Base-by-base conservation (phyloP, 1,139 yeast species). In the Candida gigantensis region DNA sequence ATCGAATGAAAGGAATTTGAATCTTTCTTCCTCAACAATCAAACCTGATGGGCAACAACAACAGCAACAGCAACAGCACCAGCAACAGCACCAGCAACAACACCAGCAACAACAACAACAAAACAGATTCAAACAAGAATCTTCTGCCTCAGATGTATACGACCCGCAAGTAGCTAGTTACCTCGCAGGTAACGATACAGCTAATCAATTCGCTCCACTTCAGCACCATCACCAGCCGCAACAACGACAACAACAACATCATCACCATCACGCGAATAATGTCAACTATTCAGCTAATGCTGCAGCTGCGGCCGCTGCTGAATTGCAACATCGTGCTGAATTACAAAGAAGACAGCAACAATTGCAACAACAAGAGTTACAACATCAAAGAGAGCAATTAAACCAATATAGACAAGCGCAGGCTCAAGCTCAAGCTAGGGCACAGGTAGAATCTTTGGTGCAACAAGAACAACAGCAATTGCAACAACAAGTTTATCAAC, bases 221-320 rank as follows among this genome's bases (percentile, higher is more conserved):
- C n/a, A n/a, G 7, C 11, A 6, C 8, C 24, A 18, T 11, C 36
- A 18, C 5, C 34, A 24, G 11, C 28, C 11, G 5, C 37, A 34
- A 9, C 33, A 15, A 23, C 28, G 14, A 21, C 37, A 34, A 12
- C 37, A 36, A 24, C 23, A 12, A 13, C 35, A 12, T 12, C 35
- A 15, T 15, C 35, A 58, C 65, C 21, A 60, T 64, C 30, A 57
- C 62, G 34, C 58, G 56, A 46, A 66, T 60, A 45, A 51, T 67
- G 46, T 53, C 60, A 29, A 50, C 63, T 24, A 59, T 51, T 28
- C 50, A 41, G 26, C 58, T 49, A 34, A 60, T 20, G 17, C 35
- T 13, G 36, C 40, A 26, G 28, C 41, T 15, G 54, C 45, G 19
- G 19, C n/a, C 15, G 54, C 53, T 15, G 50, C 52, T 8, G 57